These are phyloP conservation scores for Medicago arabica DNA, from an alignment of 306 rosid species.

Conservation along the genomic window DNA sequence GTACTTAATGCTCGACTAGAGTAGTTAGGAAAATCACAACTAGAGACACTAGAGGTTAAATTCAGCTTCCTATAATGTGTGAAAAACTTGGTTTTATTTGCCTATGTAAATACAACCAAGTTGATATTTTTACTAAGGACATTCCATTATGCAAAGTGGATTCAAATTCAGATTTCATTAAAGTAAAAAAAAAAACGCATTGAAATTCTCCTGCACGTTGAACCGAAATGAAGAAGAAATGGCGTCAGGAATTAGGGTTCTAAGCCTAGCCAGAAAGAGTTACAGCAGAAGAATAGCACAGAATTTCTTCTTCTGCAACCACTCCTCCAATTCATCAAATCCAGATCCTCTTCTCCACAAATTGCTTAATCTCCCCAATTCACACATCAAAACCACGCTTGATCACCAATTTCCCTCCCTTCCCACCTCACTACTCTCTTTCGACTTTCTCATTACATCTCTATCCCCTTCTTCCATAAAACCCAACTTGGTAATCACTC, in stretches of 20 bases:
- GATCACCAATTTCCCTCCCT: constrained; percentile 46
- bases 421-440: constrained; percentile 47
- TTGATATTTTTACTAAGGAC: too few species aligned
- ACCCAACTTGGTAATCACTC: constrained; percentile 54
- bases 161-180: too few species aligned
- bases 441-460: constrained; percentile 50
- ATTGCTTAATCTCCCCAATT: constrained; percentile 51
- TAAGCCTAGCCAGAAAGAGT: constrained; percentile 35
- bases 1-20: too few species aligned
- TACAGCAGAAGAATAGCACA: not conserved
- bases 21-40: too few species aligned
- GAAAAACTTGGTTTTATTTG: too few species aligned
- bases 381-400: constrained; percentile 50
- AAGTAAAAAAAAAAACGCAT: too few species aligned
- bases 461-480: constrained; percentile 54
- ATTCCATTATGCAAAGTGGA: too few species aligned
- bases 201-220: too few species aligned
- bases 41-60: too few species aligned
- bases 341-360: constrained; percentile 44
- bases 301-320: constrained; percentile 25
- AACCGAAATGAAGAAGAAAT: constrained; percentile 35
- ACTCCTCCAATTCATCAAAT: constrained; percentile 18
- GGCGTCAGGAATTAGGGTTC: constrained; percentile 53
- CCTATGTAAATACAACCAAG: too few species aligned
- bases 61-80: too few species aligned